phyloP scores from a whole-genome alignment of 176 grass and related monocot species.

The Aegilops speltoides region DNA sequence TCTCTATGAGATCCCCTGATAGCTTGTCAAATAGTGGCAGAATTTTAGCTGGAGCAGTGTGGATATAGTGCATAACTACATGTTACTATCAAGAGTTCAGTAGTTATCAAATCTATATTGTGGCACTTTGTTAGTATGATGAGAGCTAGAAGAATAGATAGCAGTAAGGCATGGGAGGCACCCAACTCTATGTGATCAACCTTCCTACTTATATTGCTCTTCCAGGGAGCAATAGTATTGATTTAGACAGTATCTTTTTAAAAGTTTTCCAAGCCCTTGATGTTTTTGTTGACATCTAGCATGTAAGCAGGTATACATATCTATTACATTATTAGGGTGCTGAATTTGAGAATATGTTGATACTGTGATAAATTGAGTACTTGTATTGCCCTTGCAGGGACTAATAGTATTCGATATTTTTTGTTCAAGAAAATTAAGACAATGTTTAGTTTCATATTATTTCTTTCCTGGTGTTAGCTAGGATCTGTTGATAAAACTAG shows the following conservation, averaged over 20 bases:
- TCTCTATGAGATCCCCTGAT: slow-evolving; percentile 19
- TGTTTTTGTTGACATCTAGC: not conserved
- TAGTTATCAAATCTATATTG: slow-evolving; percentile 1
- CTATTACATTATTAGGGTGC: not conserved
- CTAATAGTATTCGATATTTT: not conserved
- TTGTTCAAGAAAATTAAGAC: not conserved
- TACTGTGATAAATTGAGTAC: not conserved
- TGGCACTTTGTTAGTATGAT: not conserved
- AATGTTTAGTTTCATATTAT: slow-evolving; percentile 2
- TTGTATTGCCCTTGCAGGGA: slow-evolving; percentile 6
- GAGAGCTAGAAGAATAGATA: slow-evolving; percentile 6
- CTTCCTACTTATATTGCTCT: slow-evolving; percentile 5
- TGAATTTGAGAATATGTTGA: slow-evolving; percentile 3
- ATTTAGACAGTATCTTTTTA: not conserved
- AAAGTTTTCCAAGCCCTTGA: not conserved
- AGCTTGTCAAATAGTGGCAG: slow-evolving; percentile 16
- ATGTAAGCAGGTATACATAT: not conserved
- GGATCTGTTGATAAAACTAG: slow-evolving; percentile 20
- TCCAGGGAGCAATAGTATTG: not conserved
- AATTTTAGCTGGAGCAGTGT: slow-evolving; percentile 1
- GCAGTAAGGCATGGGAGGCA: not conserved
- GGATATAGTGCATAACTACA: not conserved
- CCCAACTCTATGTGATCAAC: not conserved
- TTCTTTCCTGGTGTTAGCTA: slow-evolving; percentile 9
- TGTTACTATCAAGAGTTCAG: not conserved